Evolutionary conservation across 805 yeast species (phyloP), one percentile per base, ranked within the genome.

Genomic region (Pichia californica): DNA sequence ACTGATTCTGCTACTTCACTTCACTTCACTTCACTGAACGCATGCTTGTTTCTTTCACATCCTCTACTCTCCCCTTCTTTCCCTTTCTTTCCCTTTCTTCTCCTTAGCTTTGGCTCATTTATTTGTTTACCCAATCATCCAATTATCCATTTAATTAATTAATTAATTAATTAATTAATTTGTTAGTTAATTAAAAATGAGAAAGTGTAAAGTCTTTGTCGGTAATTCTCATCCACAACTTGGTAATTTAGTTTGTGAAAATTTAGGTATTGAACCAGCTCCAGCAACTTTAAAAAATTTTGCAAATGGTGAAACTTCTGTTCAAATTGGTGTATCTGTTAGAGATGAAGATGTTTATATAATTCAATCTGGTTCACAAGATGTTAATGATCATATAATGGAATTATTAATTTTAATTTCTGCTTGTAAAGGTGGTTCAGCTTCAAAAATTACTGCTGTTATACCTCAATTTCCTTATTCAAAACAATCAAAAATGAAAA

Each of bases 381-480:
- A 82, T 41, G 74, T 73, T 63, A 93, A 93, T 59, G 98, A 93
- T 59, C 93, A 88, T 58, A 87, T 93, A 47, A 93, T 93, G 99
- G 99, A 93, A 66, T 69, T 93, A 51, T 73, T 93, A 58, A 91
- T 94, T 48, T 73, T 93, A 55, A 89, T 93, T 35, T 82, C 94
- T 38, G 99, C 98, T 40, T 91, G 98, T 66, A 81, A 89, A 55
- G 96, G 97, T 48, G 99, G 99, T 9, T 87, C 96, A 11, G 99
- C 99, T n/a, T 83, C 86, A 56, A 88, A 88, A 61, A 88, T 93
- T 63, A 93, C 91, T 10, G 97, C 97, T 9, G 99, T 93, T 27
- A 81, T 93, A 41, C 99, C 99, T 1, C 95, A 88, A 65, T 94
- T 91, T 63, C 99, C 99, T 28, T 93, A 93, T 69, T 87, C 97